Evolutionary conservation across 805 yeast genomes (phyloP).

Genomic region (Candida gorgasii): DNA sequence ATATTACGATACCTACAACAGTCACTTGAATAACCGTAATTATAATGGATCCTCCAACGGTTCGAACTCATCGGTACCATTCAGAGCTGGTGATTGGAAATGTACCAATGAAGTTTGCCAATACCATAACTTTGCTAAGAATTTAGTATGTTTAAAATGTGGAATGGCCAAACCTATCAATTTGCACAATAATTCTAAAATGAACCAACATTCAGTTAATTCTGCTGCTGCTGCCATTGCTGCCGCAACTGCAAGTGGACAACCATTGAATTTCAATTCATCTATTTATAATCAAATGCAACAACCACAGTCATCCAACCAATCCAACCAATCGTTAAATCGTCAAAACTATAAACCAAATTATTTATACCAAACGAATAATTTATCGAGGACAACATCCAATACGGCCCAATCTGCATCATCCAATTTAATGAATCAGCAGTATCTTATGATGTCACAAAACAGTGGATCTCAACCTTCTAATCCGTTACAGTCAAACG

Average conservation of each 20-base stretch:
- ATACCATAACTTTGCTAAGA: constrained; percentile 92
- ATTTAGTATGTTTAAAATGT: constrained; percentile 82
- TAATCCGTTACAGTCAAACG: not conserved
- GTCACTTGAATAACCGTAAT: constrained; percentile 17
- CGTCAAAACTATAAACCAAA: constrained; percentile 7
- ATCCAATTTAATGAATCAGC: constrained; percentile 15
- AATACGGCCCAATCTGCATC: constrained; percentile 18
- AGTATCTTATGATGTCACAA: constrained; percentile 11
- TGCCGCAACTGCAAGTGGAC: constrained; percentile 50
- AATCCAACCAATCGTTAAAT: not conserved
- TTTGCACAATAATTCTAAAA: constrained; percentile 16
- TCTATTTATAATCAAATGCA: constrained; percentile 18
- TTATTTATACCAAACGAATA: constrained; percentile 8
- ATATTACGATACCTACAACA: constrained; percentile 10
- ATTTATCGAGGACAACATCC: constrained; percentile 9
- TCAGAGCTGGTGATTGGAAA: constrained; percentile 97
- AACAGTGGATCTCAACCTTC: too few relatives aligned
- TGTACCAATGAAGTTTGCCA: constrained; percentile 76
- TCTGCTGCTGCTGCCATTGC: constrained; percentile 49
- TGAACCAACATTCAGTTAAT: constrained; percentile 30
- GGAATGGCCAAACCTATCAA: constrained; percentile 63
- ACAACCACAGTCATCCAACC: constrained; percentile 35
- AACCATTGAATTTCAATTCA: constrained; percentile 39
- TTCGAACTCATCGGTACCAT: constrained; percentile 63
- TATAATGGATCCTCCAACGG: constrained; percentile 17